Conservation (phyloP, 2,329 filamentous ascomycete species). For the Rhynchosporium graminicola region DNA sequence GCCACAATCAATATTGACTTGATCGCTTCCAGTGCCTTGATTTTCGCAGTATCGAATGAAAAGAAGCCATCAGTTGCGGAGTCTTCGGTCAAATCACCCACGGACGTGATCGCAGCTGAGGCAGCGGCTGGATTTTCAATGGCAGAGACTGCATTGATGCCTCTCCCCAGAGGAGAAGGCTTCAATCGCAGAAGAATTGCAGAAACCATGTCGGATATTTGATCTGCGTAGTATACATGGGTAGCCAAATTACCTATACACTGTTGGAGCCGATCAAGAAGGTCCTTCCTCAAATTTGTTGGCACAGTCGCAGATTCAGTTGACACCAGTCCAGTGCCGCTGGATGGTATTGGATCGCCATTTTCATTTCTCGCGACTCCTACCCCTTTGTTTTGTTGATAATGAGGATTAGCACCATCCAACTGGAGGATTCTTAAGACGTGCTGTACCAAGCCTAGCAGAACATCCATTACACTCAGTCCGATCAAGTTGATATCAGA, state of each 20-base stretch:
- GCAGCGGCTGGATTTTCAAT: slow-evolving; percentile 48
- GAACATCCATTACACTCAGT: slow-evolving; percentile 91
- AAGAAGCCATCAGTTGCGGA: slow-evolving; percentile 59
- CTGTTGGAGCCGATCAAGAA: slow-evolving; percentile 71
- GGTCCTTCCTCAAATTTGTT: slow-evolving; percentile 55
- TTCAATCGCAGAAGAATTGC: slow-evolving; percentile 78
- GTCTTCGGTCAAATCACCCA: slow-evolving; percentile 53
- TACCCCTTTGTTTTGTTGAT: slow-evolving; percentile 37
- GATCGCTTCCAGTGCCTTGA: slow-evolving; percentile 73
- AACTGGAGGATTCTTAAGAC: slow-evolving; percentile 76
- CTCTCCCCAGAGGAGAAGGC: slow-evolving; percentile 53
- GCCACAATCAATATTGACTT: slow-evolving; percentile 82
- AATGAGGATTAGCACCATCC: slow-evolving; percentile 42
- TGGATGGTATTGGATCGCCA: slow-evolving; percentile 15
- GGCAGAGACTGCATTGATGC: slow-evolving; percentile 47
- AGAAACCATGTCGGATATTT: slow-evolving; percentile 91
- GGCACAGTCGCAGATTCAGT: slow-evolving; percentile 50
- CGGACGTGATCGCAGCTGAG: slow-evolving; percentile 48
- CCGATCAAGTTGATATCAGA: slow-evolving; percentile 94
- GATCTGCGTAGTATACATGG: slow-evolving; percentile 95
- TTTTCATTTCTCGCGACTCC: slow-evolving; percentile 18
- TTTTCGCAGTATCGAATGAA: slow-evolving; percentile 61
- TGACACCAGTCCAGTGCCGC: slow-evolving; percentile 30
- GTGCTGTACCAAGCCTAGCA: slow-evolving; percentile 82
- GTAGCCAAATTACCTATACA: slow-evolving; percentile 91